Percentiles rank a stretch among this genome's conserved stretches.
These are phyloP conservation scores for Smallanthus sonchifolius DNA, from an alignment of 129 eudicot genomes.

Conservation along the genomic window DNA sequence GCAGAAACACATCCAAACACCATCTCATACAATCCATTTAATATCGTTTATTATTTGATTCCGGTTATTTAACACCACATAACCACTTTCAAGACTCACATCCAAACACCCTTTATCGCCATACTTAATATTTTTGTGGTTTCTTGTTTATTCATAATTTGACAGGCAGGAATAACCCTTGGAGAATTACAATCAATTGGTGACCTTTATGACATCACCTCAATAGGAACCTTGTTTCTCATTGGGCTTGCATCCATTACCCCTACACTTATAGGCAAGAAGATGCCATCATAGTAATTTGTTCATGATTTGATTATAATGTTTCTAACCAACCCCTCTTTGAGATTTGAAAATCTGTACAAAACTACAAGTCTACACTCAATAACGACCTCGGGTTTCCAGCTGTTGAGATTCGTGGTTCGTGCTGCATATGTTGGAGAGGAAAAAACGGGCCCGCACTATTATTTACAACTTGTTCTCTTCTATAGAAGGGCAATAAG, in stretches of 20 bases:
- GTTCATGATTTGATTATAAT: background rate
- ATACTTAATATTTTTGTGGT: background rate
- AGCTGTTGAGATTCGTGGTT: background rate
- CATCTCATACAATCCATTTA: background rate
- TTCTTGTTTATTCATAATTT: background rate
- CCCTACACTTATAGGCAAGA: conserved; percentile 52
- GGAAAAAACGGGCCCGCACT: conserved; percentile 2
- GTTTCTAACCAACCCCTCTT: conserved; percentile 9
- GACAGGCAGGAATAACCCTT: conserved; percentile 91
- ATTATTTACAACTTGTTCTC: conserved; percentile 9
- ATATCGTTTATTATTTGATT: background rate
- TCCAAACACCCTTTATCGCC: background rate
- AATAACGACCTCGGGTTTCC: conserved; percentile 1
- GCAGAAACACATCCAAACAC: background rate
- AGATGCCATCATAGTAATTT: conserved; percentile 26
- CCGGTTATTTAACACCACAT: background rate
- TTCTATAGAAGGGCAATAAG: conserved; percentile 20
- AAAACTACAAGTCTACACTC: conserved; percentile 15
- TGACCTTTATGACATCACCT: conserved; percentile 79
- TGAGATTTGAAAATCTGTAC: conserved; percentile 12
- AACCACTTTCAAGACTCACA: background rate
- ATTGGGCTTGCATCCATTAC: conserved; percentile 69
- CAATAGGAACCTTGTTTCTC: conserved; percentile 74
- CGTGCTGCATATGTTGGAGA: conserved; percentile 9
- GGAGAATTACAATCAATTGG: conserved; percentile 83